Percentiles rank a stretch among this genome's conserved stretches.
These are phyloP conservation scores for Elongisporangium prolatum DNA, from an alignment of 352 stramenopile species.

Conservation along the genomic window DNA sequence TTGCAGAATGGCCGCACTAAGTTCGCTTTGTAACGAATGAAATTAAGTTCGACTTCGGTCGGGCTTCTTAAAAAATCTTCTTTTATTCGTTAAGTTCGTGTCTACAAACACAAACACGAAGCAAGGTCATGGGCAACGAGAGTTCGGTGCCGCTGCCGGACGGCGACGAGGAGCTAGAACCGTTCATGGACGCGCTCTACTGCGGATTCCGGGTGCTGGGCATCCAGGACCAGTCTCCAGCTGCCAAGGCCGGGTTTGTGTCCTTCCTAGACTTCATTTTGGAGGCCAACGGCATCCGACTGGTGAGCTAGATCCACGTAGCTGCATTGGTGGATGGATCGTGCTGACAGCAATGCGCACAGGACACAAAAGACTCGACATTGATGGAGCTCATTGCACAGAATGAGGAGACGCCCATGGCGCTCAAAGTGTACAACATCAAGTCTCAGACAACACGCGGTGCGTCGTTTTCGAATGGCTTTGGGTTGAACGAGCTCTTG, in stretches of 20 bases:
- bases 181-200: slow-evolving; percentile 4
- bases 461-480: slow-evolving; percentile 10
- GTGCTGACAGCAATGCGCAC: slow-evolving; percentile 15
- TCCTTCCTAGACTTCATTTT: slow-evolving; percentile 99
- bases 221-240: slow-evolving; percentile 94
- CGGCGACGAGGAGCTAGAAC: slow-evolving; percentile 7
- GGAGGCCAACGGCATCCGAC: slow-evolving; percentile 87
- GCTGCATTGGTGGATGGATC: slow-evolving; percentile 1
- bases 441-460: slow-evolving; percentile 68
- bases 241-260: slow-evolving; percentile 90
- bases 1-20: neutral
- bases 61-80: too few species aligned
- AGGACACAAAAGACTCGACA: slow-evolving; percentile 84
- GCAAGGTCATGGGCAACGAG: slow-evolving; percentile 41
- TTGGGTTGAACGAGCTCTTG: neutral
- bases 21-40: neutral
- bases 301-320: slow-evolving; percentile 25
- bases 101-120: neutral
- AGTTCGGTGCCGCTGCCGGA: slow-evolving; percentile 24
- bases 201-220: slow-evolving; percentile 94
- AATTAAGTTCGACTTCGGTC: too few species aligned
- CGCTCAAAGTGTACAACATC: slow-evolving; percentile 73
- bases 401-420: slow-evolving; percentile 70
- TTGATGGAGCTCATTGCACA: slow-evolving; percentile 92
- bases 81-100: neutral